Conservation (phyloP, 1,139 yeast genomes). For the Yarrowia galli region DNA sequence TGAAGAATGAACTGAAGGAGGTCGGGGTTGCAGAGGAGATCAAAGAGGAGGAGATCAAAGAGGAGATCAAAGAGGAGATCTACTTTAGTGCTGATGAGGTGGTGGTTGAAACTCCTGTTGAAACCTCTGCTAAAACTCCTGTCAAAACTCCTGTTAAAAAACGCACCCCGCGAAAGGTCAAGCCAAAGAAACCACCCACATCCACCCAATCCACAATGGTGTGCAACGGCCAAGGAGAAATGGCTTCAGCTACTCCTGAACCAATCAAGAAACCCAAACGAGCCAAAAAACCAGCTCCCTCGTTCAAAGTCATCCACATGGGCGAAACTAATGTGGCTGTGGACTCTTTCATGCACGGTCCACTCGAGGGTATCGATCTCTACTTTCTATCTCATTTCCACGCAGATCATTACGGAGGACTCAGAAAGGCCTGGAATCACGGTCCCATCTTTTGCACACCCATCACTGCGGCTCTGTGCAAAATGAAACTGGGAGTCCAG, state of each 20-base stretch:
- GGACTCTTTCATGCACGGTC: constrained; percentile 54
- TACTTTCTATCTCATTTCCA: constrained; percentile 71
- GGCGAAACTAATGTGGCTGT: constrained; percentile 50
- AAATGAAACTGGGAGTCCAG: constrained; percentile 62
- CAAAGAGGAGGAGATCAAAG: not conserved
- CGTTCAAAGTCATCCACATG: constrained; percentile 50
- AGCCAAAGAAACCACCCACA: not conserved
- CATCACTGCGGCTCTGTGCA: constrained; percentile 67
- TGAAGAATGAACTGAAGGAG: not conserved
- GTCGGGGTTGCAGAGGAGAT: not conserved
- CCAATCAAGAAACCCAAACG: constrained; percentile 10
- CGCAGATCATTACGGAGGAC: constrained; percentile 91
- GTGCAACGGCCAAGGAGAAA: constrained; percentile 26
- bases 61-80: not conserved
- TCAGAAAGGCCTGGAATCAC: constrained; percentile 75
- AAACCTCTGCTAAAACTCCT: too few species aligned
- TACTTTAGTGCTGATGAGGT: constrained; percentile 1
- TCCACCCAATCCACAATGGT: constrained; percentile 39
- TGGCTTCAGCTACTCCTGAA: constrained; percentile 31
- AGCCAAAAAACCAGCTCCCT: constrained; percentile 45
- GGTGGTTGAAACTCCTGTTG: not conserved
- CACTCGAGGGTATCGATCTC: constrained; percentile 48
- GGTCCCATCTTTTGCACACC: constrained; percentile 74
- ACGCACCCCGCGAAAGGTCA: not conserved
- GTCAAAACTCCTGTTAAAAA: too few species aligned